These are phyloP conservation scores for Prunus kanzakura DNA, from an alignment of 306 rosid species.

Conservation along the genomic window DNA sequence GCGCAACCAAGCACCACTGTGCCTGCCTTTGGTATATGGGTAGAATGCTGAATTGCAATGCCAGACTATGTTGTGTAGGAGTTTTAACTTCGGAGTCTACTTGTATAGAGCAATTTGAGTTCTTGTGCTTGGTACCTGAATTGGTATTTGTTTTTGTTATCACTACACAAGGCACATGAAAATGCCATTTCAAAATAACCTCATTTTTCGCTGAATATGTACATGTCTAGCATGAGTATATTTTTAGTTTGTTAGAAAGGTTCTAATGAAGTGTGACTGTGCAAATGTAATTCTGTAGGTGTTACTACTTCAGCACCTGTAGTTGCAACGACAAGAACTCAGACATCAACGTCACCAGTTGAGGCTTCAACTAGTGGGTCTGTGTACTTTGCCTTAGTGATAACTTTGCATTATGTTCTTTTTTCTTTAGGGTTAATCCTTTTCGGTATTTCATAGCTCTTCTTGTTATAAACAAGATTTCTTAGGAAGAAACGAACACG, in stretches of 20 bases:
- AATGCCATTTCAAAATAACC: no score
- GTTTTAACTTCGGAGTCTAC: neutral
- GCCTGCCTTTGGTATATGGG: conserved; percentile 39
- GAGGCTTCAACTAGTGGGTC: conserved; percentile 77
- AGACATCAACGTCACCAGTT: conserved; percentile 53
- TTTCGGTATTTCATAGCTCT: neutral
- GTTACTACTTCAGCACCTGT: conserved; percentile 46
- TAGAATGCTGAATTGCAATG: neutral
- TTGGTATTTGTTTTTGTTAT: neutral
- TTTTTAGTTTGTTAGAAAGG: no score
- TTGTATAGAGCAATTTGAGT: neutral
- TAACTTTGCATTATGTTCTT: neutral
- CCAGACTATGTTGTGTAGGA: neutral
- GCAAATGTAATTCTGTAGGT: conserved; percentile 42
- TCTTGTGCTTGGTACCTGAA: neutral
- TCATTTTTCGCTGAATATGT: no score
- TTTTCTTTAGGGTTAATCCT: neutral
- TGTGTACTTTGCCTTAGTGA: conserved; percentile 19
- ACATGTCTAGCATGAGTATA: no score
- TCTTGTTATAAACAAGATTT: neutral
- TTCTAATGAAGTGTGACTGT: neutral
- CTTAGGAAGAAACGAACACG: neutral
- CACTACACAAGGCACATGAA: no score
- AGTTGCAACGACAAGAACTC: conserved; percentile 49
- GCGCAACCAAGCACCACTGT: conserved; percentile 35